Evolutionary conservation across 305 asterid genomes (phyloP).

Genomic region (Rubia tinctorum): DNA sequence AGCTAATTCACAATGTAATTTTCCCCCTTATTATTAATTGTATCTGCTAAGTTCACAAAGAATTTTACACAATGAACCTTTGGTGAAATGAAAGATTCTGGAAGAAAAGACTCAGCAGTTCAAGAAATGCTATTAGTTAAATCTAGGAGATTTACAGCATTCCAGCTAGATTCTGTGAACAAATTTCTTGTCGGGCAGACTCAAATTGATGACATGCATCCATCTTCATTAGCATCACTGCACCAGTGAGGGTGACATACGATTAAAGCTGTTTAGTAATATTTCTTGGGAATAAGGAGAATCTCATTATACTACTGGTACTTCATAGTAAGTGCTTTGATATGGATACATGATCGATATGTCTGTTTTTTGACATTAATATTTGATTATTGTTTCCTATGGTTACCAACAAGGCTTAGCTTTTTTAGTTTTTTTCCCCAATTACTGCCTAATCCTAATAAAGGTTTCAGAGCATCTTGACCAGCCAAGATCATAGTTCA

Average conservation of each 20-base stretch:
- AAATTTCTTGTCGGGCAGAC: not conserved
- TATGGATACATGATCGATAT: not conserved
- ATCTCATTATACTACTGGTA: too few relatives aligned
- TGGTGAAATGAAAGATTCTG: not conserved
- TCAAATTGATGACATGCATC: not conserved
- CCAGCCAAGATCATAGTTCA: not conserved
- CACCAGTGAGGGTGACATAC: too few relatives aligned
- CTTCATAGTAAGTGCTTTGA: too few relatives aligned
- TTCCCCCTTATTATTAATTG: not conserved
- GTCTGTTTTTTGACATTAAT: not conserved
- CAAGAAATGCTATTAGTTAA: not conserved
- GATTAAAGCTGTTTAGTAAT: not conserved
- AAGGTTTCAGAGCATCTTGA: not conserved
- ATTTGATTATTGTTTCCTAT: not conserved
- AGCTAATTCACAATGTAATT: not conserved
- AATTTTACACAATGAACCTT: not conserved
- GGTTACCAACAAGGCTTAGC: too few relatives aligned
- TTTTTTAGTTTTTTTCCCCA: not conserved
- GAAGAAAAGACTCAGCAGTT: not conserved
- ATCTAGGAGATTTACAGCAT: not conserved
- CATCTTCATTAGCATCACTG: constrained; percentile 1
- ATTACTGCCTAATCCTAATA: not conserved
- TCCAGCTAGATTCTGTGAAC: not conserved
- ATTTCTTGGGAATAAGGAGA: too few relatives aligned
- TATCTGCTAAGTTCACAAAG: not conserved